These are phyloP conservation scores for Aspergillus sp. DNA, from an alignment of 2,329 filamentous ascomycete species.

Conservation along the genomic window DNA sequence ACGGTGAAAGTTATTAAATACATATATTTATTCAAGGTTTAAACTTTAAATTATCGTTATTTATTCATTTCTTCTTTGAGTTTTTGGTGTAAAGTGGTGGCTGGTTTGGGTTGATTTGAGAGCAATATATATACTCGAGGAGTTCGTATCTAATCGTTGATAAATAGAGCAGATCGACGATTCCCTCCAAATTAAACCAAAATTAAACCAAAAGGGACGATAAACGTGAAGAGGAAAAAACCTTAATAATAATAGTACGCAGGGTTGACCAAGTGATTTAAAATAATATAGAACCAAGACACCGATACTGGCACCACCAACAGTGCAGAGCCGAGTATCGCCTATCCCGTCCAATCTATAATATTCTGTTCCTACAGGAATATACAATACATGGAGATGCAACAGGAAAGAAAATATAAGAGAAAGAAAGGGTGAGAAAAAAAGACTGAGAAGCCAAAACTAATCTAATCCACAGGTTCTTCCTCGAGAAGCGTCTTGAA, in stretches of 20 bases:
- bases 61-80: background rate
- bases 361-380: background rate
- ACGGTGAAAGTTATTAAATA: slow-evolving; percentile 1
- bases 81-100: no score
- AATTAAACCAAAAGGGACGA: background rate
- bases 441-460: slow-evolving; percentile 8
- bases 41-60: background rate
- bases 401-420: background rate
- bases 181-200: no score
- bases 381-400: slow-evolving; percentile 14
- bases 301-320: background rate
- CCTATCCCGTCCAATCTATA: background rate
- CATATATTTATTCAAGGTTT: background rate
- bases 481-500: slow-evolving; percentile 84
- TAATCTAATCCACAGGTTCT: slow-evolving; percentile 54
- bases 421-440: slow-evolving; percentile 12
- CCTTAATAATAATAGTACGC: background rate
- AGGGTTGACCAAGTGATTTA: background rate
- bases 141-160: no score
- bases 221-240: no score
- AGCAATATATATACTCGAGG: no score
- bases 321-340: background rate
- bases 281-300: background rate
- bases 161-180: no score
- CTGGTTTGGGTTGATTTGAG: no score